Percentiles rank a stretch among this genome's conserved stretches.
These are phyloP conservation scores for Globisporangium apiculatum DNA, from an alignment of 352 stramenopile species.

Conservation along the genomic window DNA sequence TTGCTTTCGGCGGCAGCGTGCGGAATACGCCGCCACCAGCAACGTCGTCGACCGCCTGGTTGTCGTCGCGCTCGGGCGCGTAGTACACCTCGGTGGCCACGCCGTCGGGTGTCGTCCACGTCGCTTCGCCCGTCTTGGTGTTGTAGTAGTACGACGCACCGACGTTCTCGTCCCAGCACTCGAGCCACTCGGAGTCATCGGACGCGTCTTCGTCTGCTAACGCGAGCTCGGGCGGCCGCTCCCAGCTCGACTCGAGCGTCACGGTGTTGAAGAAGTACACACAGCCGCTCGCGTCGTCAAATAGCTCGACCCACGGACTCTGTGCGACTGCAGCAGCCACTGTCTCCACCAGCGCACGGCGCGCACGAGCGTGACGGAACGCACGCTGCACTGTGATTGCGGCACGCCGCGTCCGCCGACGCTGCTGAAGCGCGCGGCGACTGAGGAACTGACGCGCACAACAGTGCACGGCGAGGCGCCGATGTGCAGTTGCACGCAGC, in stretches of 20 bases:
- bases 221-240: conserved; percentile 9
- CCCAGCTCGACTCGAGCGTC: conserved; percentile 49
- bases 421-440: conserved; percentile 13
- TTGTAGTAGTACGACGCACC: conserved; percentile 68
- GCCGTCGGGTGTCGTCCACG: conserved; percentile 46
- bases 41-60: not conserved
- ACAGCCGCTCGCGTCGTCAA: conserved; percentile 55
- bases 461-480: conserved; percentile 26
- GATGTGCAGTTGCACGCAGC: conserved; percentile 1
- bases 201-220: conserved; percentile 3
- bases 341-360: conserved; percentile 28
- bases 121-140: conserved; percentile 50
- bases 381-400: conserved; percentile 41
- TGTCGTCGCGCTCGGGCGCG: conserved; percentile 1
- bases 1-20: conserved; percentile 14
- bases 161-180: conserved; percentile 70
- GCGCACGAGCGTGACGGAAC: conserved; percentile 41
- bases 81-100: conserved; percentile 1
- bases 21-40: not conserved
- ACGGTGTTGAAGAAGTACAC: conserved; percentile 65
- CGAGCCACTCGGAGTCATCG: conserved; percentile 39
- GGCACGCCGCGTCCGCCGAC: conserved; percentile 20
- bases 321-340: conserved; percentile 17
- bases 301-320: conserved; percentile 52
- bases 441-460: conserved; percentile 33